Base-by-base conservation (phyloP, 2,329 filamentous ascomycete species). In the Knoxdaviesia proteae region DNA sequence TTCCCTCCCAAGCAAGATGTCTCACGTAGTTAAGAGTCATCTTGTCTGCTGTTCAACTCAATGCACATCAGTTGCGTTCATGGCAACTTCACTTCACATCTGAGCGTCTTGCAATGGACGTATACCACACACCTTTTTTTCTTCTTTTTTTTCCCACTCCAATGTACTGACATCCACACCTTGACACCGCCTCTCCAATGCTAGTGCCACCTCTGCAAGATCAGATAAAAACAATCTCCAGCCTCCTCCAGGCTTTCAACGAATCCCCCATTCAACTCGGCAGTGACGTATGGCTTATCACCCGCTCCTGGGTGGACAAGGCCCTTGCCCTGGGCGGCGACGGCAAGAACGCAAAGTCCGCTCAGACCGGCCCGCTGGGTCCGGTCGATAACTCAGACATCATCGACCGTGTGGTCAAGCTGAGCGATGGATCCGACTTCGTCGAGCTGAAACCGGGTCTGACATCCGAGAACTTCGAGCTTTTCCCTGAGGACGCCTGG, bases 321-420 rank as follows among this genome's bases (percentile, higher is more conserved):
- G 83, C 90, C 3, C 64, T 79, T 46, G 70, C 80, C 30, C 67
- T 82, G 44, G 72, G 71, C 40, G 66, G 70, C 6, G 69, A 74
- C n/a, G 58, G 64, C 10, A 68, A 71, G 45, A 60, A 67, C 42
- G 67, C 65, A 20, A 65, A 68, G 47, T 68, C 71, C 46, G 80
- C 81, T 47, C 61, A 67, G n/a, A 55, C 65, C 7, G 69, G 77
- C 45, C 51, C 61, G 6, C 69, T 90, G 44, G 86, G 86, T 1
- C 81, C 83, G 0, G 71, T 96, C 33, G 84, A 94, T 63, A 94
- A 94, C 54, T 76, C 80, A 0, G 80, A 87, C 53, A 77, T 94
- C 46, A 74, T 87, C 42, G 64, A 77, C 46, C 68, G 77, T 47
- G 65, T 68, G 34, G 62, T 77, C 44, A 58, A 57, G 41, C 68